A percentile compares a stretch with the other conserved stretches of the same genome.
phyloP scores from a whole-genome alignment of 306 rosid genomes.

The Vicia faba region DNA sequence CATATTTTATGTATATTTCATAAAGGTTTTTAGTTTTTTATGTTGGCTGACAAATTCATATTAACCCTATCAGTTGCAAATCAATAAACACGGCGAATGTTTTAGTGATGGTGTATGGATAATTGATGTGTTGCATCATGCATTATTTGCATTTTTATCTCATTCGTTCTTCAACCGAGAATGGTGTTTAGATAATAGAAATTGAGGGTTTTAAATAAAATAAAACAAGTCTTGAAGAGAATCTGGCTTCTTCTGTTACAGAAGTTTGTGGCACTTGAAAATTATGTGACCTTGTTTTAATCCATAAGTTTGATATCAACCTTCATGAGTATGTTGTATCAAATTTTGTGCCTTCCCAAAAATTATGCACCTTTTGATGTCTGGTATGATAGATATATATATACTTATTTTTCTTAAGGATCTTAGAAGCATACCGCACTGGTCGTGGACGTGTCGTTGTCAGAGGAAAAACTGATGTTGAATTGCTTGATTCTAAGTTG shows the following conservation, averaged over 20 bases:
- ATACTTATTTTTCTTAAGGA: constrained; percentile 56
- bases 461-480: constrained; percentile 94
- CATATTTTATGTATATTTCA: constrained; percentile 5
- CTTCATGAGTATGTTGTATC: constrained; percentile 9
- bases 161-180: constrained; percentile 8
- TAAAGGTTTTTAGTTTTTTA: background rate
- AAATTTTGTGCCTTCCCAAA: background rate
- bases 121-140: constrained; percentile 5
- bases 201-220: constrained; percentile 10
- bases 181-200: constrained; percentile 19
- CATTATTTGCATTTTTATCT: constrained; percentile 23
- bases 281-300: constrained; percentile 11
- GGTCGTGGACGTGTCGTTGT: constrained; percentile 87
- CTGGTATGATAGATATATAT: constrained; percentile 19
- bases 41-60: constrained; percentile 12
- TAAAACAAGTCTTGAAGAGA: constrained; percentile 17
- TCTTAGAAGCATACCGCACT: constrained; percentile 89
- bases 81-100: background rate
- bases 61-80: background rate
- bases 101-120: constrained; percentile 25
- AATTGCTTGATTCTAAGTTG: constrained; percentile 80
- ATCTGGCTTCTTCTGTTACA: constrained; percentile 8
- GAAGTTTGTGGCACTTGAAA: constrained; percentile 23
- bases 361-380: constrained; percentile 9
- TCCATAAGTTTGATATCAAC: constrained; percentile 12